Evolutionary conservation across 164 flowering plant genomes (phyloP), one percentile per base, ranked within the genome.

Genomic region (Magnolia changhungtana): DNA sequence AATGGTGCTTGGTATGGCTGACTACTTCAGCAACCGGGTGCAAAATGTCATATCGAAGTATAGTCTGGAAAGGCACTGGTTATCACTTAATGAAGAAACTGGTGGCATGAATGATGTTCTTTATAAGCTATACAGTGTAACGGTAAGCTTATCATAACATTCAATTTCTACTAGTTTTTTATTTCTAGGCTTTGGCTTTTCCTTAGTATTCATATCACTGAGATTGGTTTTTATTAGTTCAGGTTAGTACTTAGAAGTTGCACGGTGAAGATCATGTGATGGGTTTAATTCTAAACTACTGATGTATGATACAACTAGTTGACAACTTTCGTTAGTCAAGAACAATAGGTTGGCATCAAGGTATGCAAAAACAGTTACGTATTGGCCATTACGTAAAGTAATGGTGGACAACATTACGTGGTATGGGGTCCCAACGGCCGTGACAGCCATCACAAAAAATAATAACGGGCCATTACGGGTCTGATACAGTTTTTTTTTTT

Each of bases 31-130:
- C 86, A 83, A 85, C 49, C 92, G 99, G 8, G 97, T 96, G 29
- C 93, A 88, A 72, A 90, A 88, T 79, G 95, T 96, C 67, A 92
- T 94, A 70, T 1, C 69, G 8, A 86, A 78, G 72, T 79, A 90
- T 81, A 81, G 80, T 63, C 75, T 96, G 4, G 91, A 89, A 79
- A 77, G 89, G 79, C 98, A 94, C 67, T 96, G 88, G 88, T 2
- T 0, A 49, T 89, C 95, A 8, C 87, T 91, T 31, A 94, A 94
- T 80, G 97, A 91, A 80, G 99, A 96, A 90, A 84, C 90, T 52
- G 99, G 99, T 74, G 99, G 99, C 83, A 96, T 96, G 99, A 96
- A 96, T 79, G 99, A 96, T 80, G 89, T 90, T 72, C 93, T 96
- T 72, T 96, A 96, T 78, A 84, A 71, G 74, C 77, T 96, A 23